phyloP scores from a whole-genome alignment of 768 basidiomycete species.

The Filobasidium wieringae region DNA sequence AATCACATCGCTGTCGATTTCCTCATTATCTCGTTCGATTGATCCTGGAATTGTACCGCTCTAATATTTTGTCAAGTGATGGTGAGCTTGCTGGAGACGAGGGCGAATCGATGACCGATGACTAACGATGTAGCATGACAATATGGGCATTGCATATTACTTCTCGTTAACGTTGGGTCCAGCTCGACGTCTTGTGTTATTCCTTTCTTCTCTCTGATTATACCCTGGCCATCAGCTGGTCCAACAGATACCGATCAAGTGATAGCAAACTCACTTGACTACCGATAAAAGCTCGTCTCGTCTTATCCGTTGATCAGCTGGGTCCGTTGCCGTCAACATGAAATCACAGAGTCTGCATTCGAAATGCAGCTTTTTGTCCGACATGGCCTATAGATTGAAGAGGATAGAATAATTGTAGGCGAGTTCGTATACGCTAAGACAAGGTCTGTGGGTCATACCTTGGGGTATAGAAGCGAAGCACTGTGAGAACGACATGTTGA shows the following conservation, averaged over 20 bases:
- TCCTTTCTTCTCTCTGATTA: slow-evolving; percentile 74
- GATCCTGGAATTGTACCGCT: slow-evolving; percentile 89
- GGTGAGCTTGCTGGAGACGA: neutral
- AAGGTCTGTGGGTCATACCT: neutral
- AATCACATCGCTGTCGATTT: slow-evolving; percentile 56
- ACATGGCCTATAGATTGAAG: neutral
- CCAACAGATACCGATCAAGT: neutral
- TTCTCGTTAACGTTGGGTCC: slow-evolving; percentile 85
- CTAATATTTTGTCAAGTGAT: slow-evolving; percentile 41
- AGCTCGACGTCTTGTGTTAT: slow-evolving; percentile 75
- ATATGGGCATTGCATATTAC: slow-evolving; percentile 66
- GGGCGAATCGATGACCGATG: neutral
- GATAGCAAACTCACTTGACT: slow-evolving; percentile 55
- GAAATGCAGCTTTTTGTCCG: slow-evolving; percentile 5
- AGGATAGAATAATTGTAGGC: neutral
- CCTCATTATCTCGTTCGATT: slow-evolving; percentile 58
- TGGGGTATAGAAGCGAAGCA: slow-evolving; percentile 8
- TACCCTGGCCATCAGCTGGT: neutral
- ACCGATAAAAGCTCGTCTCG: slow-evolving; percentile 72
- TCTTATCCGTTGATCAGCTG: neutral
- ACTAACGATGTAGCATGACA: slow-evolving; percentile 75
- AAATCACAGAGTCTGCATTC: slow-evolving; percentile 13
- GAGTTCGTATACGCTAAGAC: neutral
- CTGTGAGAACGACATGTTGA: neutral
- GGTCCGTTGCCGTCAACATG: neutral